Evolutionary conservation across 192 early-diverging fungal genomes (phyloP), one percentile per base, ranked within the genome.

Genomic region (Backusella westeae): DNA sequence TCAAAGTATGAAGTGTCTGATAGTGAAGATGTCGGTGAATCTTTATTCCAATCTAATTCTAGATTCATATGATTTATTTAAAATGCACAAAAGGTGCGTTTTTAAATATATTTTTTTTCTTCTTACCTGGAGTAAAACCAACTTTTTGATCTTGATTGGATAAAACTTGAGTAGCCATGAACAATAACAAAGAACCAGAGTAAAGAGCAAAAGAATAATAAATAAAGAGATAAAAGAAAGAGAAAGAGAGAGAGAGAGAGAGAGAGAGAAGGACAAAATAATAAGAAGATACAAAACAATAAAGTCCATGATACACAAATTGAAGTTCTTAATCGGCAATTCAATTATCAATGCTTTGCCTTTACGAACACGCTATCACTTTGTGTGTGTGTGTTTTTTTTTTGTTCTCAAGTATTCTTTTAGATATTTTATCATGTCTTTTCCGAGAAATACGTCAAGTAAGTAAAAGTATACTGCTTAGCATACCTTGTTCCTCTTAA

Each of bases 21-120:
- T 69, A 69, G 5, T 21, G 68, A 69, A 21, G 68, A 69, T n/a
- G 38, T 38, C 17, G 68, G 56, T 63, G 56, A 63, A 63, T 63
- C 56, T 29, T 63, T 63, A 29, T 63, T 29, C 56, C 56, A 63
- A 29, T 63, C 56, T 29, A 63, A 63, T 29, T 63, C 56, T 63
- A 63, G 56, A 63, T 63, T 63, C 21, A 59, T 59, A 59, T 59
- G 56, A 26, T 59, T 26, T 59, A 26, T 59, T 59, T n/a, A 49
- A 44, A 44, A 44, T 44, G 42, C 3, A 17, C 42, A 49, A 49
- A 49, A n/a, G 23, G 12, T 29, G 21, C 26, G 4, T 63, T 59
- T 59, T 53, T 53, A 21, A 8, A 21, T 56, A 14, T 26, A 4
- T 26, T 59, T 12, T 26, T 26, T 26, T 29, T 19, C 2, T 56